phyloP scores from a whole-genome alignment of 2,329 filamentous ascomycete species.

The Aphanoascus verrucosus region DNA sequence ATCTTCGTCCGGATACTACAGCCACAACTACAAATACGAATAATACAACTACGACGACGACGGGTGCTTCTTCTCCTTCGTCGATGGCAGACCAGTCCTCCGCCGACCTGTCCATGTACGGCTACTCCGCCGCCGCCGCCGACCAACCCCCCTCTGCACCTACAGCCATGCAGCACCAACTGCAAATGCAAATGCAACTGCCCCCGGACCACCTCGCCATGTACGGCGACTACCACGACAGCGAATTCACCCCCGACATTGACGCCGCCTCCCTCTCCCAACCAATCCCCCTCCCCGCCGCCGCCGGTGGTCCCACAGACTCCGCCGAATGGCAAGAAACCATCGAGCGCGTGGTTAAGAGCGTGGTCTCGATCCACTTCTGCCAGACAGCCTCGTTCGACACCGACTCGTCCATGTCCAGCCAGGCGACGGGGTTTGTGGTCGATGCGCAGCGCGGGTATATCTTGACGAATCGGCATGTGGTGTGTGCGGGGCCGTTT shows the following conservation, averaged over 20 bases:
- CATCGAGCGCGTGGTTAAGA: slow-evolving; percentile 85
- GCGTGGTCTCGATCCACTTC: slow-evolving; percentile 97
- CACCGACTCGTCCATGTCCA: slow-evolving; percentile 86
- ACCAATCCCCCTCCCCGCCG: slow-evolving; percentile 12
- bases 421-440: slow-evolving; percentile 94
- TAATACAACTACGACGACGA: too few relatives aligned
- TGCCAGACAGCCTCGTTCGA: slow-evolving; percentile 97
- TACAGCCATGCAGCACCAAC: slow-evolving; percentile 24
- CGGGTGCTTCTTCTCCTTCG: slow-evolving; percentile 22
- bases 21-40: too few relatives aligned
- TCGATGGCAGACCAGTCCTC: slow-evolving; percentile 35
- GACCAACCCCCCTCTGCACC: slow-evolving; percentile 35
- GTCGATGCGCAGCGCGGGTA: slow-evolving; percentile 89
- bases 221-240: slow-evolving; percentile 20
- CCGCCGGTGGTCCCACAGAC: slow-evolving; percentile 32
- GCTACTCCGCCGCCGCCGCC: slow-evolving; percentile 19
- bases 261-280: too few relatives aligned
- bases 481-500: slow-evolving; percentile 89
- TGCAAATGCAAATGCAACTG: slow-evolving; percentile 19
- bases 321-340: slow-evolving; percentile 90
- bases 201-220: slow-evolving; percentile 29
- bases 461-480: slow-evolving; percentile 81
- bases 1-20: slow-evolving; percentile 40
- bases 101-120: slow-evolving; percentile 25
- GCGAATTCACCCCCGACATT: slow-evolving; percentile 23